These are phyloP conservation scores for Nakazawaea holstii DNA, from an alignment of 805 yeast genomes.

Conservation along the genomic window DNA sequence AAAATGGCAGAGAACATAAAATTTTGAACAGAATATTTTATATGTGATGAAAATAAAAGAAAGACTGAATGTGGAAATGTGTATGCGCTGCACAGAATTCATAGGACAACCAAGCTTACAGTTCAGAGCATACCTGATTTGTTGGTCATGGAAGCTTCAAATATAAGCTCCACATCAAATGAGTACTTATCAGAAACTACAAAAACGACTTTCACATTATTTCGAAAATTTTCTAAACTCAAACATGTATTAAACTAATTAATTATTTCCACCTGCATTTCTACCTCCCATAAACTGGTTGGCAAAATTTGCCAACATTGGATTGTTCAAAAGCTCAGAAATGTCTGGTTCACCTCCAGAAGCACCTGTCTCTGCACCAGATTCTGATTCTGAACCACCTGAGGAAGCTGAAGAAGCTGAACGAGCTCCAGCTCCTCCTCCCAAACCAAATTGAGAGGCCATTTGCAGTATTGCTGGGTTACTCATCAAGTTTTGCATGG, in stretches of 20 bases:
- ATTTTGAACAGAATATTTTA: no score
- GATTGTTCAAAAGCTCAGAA: slow-evolving; percentile 73
- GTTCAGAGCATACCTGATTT: no score
- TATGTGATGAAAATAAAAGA: no score
- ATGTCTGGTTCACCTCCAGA: slow-evolving; percentile 42
- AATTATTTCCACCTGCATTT: slow-evolving; percentile 18
- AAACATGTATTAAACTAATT: not conserved
- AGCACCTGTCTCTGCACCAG: slow-evolving; percentile 15
- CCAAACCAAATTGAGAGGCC: slow-evolving; percentile 74
- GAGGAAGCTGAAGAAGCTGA: slow-evolving; percentile 16
- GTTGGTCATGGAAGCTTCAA: no score
- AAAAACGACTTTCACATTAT: no score
- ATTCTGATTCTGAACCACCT: not conserved
- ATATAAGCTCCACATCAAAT: no score
- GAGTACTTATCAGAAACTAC: no score
- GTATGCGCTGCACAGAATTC: no score
- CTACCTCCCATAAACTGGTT: slow-evolving; percentile 59
- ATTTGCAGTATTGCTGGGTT: slow-evolving; percentile 78
- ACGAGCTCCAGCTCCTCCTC: slow-evolving; percentile 37
- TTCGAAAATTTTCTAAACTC: not conserved
- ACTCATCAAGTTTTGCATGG: slow-evolving; percentile 66
- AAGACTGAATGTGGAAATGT: no score
- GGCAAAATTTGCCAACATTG: slow-evolving; percentile 70
- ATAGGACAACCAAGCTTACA: no score
- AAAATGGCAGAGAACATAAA: no score